A percentile compares a stretch with the other conserved stretches of the same genome.
Conservation (phyloP, 352 stramenopile genomes). For the Pythium aphanidermatum region DNA sequence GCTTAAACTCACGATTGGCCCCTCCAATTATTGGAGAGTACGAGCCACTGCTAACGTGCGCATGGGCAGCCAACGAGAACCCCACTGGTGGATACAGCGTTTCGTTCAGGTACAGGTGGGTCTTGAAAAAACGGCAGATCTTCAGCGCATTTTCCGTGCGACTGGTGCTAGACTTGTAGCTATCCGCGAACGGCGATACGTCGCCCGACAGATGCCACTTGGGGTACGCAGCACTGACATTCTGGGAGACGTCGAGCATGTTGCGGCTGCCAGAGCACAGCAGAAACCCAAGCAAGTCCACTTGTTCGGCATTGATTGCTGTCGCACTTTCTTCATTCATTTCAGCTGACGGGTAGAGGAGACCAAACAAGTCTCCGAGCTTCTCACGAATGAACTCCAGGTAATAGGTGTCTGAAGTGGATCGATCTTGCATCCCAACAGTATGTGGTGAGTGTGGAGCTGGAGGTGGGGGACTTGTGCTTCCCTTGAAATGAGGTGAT, state of each 20-base stretch:
- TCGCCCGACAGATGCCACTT: constrained; percentile 39
- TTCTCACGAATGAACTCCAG: constrained; percentile 75
- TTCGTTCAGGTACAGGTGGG: constrained; percentile 67
- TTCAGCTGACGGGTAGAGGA: constrained; percentile 57
- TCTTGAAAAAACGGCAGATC: constrained; percentile 73
- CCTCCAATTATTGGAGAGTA: constrained; percentile 11
- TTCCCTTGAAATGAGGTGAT: constrained; percentile 51
- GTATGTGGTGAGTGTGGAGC: constrained; percentile 66
- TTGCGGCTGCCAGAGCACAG: constrained; percentile 46
- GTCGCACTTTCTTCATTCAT: constrained; percentile 45
- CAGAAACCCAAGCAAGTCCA: constrained; percentile 72
- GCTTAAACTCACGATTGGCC: not conserved
- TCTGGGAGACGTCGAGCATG: constrained; percentile 46
- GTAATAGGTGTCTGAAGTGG: constrained; percentile 75
- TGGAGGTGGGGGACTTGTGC: constrained; percentile 50
- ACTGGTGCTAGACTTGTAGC: constrained; percentile 9
- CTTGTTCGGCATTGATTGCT: constrained; percentile 50
- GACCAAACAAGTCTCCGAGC: constrained; percentile 62
- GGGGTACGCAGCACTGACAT: constrained; percentile 60
- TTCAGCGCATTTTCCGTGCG: constrained; percentile 49
- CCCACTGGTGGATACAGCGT: constrained; percentile 72
- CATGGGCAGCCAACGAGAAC: constrained; percentile 37
- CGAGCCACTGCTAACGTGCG: constrained; percentile 11
- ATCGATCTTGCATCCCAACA: constrained; percentile 71
- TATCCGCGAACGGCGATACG: constrained; percentile 7